Evolutionary conservation across 306 rosid species (phyloP).

Genomic region (Vigna trinervia): DNA sequence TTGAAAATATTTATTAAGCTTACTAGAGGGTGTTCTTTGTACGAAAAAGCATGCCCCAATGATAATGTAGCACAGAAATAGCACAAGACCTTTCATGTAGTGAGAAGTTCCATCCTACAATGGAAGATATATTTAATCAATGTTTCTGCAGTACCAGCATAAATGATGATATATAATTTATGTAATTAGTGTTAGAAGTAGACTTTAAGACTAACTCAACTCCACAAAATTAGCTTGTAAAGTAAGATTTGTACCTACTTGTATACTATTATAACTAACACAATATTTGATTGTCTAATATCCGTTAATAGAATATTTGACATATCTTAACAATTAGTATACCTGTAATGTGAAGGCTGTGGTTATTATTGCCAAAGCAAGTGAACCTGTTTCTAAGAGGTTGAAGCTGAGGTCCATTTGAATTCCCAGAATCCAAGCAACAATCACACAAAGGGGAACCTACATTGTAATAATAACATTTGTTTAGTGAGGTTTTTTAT

Average conservation of each 20-base stretch:
- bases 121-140: not conserved
- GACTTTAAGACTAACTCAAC: too few relatives aligned
- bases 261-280: too few relatives aligned
- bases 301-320: too few relatives aligned
- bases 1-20: slow-evolving; percentile 36
- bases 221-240: too few relatives aligned
- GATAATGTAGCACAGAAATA: slow-evolving; percentile 70
- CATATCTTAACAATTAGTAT: not conserved
- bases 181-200: too few relatives aligned
- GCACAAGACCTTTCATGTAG: slow-evolving; percentile 84
- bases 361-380: slow-evolving; percentile 72
- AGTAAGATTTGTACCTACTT: too few relatives aligned
- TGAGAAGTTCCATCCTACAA: slow-evolving; percentile 82
- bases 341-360: slow-evolving; percentile 83
- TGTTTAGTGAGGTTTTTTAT: slow-evolving; percentile 1
- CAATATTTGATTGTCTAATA: too few relatives aligned
- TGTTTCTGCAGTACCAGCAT: not conserved
- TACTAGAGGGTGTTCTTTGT: slow-evolving; percentile 56
- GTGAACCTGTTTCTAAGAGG: slow-evolving; percentile 76
- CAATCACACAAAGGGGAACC: slow-evolving; percentile 82
- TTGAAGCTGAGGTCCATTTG: slow-evolving; percentile 86
- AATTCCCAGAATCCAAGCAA: slow-evolving; percentile 77
- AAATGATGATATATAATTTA: too few relatives aligned
- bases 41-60: slow-evolving; percentile 82
- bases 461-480: slow-evolving; percentile 40